Evolutionary conservation across 768 basidiomycete genomes (phyloP).

Genomic region (Pisolithus sp.): DNA sequence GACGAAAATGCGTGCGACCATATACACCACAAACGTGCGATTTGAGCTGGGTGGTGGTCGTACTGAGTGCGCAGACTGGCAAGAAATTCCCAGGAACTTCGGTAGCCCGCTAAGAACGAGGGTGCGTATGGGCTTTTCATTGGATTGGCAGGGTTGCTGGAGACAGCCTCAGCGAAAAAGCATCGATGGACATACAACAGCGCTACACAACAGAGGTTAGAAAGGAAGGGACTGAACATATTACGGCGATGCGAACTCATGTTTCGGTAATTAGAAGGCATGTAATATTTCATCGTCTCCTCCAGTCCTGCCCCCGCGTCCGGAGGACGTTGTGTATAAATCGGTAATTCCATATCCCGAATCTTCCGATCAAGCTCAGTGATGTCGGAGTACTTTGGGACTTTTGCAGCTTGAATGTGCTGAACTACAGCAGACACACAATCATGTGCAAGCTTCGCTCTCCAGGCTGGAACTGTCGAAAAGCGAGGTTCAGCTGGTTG

Average conservation of each 20-base stretch:
- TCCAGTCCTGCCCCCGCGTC: slow-evolving; percentile 46
- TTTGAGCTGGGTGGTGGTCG: slow-evolving; percentile 46
- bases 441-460: slow-evolving; percentile 59
- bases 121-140: slow-evolving; percentile 62
- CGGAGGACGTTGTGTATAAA: slow-evolving; percentile 47
- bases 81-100: slow-evolving; percentile 57
- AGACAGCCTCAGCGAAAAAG: slow-evolving; percentile 70
- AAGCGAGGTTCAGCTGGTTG: not conserved
- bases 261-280: slow-evolving; percentile 69
- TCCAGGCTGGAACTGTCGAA: slow-evolving; percentile 57
- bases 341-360: slow-evolving; percentile 61
- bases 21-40: slow-evolving; percentile 62
- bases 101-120: slow-evolving; percentile 63
- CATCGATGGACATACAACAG: slow-evolving; percentile 69
- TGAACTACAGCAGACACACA: slow-evolving; percentile 65
- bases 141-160: slow-evolving; percentile 58
- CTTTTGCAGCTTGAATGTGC: slow-evolving; percentile 58
- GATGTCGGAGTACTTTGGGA: slow-evolving; percentile 55
- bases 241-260: slow-evolving; percentile 36
- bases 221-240: not conserved
- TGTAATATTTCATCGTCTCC: slow-evolving; percentile 66
- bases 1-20: slow-evolving; percentile 72
- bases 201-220: slow-evolving; percentile 31
- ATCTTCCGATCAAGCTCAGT: slow-evolving; percentile 60
- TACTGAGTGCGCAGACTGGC: slow-evolving; percentile 43